These are phyloP conservation scores for Cornus kousa DNA, from an alignment of 148 eudicot genomes.

Conservation along the genomic window DNA sequence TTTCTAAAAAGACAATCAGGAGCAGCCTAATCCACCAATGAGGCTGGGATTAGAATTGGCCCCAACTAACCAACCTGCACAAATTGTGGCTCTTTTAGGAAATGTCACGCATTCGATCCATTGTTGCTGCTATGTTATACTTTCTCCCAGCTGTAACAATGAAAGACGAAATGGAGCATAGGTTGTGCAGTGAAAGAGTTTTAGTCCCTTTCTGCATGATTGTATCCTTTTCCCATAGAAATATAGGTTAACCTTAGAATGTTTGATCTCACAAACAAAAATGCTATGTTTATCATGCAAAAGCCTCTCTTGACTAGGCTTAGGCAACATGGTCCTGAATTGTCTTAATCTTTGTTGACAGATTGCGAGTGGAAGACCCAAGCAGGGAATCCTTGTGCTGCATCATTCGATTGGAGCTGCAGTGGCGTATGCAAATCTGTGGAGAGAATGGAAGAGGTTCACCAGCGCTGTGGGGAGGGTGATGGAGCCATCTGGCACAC, in stretches of 20 bases:
- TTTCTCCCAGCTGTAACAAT: not conserved
- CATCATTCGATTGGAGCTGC: conserved; percentile 79
- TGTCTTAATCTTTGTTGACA: conserved; percentile 19
- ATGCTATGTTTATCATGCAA: not conserved
- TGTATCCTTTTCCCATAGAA: not conserved
- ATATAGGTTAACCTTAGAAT: not conserved
- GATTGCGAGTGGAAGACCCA: conserved; percentile 73
- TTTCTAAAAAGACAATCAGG: not conserved
- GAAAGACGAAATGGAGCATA: not conserved
- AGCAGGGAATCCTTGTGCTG: conserved; percentile 67
- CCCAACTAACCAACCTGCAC: too few species aligned
- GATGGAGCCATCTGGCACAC: conserved; percentile 56
- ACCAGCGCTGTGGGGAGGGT: conserved; percentile 67
- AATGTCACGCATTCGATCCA: not conserved
- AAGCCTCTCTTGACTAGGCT: not conserved
- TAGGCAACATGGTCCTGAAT: not conserved
- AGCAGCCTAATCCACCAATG: too few species aligned
- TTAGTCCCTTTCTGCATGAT: not conserved
- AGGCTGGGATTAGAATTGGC: too few species aligned
- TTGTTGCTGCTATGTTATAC: not conserved
- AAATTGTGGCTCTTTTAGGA: too few species aligned
- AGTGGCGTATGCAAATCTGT: conserved; percentile 69
- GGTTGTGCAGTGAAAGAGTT: not conserved
- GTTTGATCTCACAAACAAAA: not conserved
- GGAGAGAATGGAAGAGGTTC: conserved; percentile 61